Percentiles rank a stretch among this genome's conserved stretches.
phyloP scores from a whole-genome alignment of 2,329 filamentous ascomycete species.

The Claviceps lovelessii region DNA sequence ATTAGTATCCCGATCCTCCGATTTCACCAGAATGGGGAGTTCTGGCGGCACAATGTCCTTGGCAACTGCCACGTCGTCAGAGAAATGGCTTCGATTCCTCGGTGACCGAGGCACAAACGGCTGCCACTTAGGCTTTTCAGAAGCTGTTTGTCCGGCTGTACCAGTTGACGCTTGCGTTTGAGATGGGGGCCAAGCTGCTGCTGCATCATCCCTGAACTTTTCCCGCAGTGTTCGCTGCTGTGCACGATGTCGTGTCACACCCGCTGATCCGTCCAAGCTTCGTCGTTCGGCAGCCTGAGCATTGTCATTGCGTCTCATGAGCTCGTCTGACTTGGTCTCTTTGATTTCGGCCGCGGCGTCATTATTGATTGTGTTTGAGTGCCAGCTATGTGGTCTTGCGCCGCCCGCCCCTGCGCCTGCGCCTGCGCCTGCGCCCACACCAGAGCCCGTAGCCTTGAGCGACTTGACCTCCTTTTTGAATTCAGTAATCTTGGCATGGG shows the following conservation, averaged over 20 bases:
- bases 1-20: constrained; percentile 9
- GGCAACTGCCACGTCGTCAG: constrained; percentile 18
- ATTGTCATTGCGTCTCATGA: neutral
- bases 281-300: neutral
- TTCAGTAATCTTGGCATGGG: constrained; percentile 41
- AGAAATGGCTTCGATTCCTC: constrained; percentile 23
- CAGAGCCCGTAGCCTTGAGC: constrained; percentile 21
- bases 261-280: constrained; percentile 3
- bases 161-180: constrained; percentile 7
- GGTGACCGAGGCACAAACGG: constrained; percentile 28
- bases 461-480: constrained; percentile 38
- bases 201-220: constrained; percentile 20
- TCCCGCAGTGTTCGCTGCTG: constrained; percentile 18
- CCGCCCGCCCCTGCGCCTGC: neutral
- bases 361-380: constrained; percentile 9
- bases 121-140: constrained; percentile 25
- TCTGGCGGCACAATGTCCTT: constrained; percentile 14
- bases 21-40: constrained; percentile 15
- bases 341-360: constrained; percentile 3
- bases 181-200: neutral
- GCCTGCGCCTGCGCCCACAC: constrained; percentile 3
- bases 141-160: constrained; percentile 12
- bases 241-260: constrained; percentile 6
- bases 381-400: constrained; percentile 17
- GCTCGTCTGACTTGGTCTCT: constrained; percentile 9